phyloP scores from a whole-genome alignment of 352 stramenopile genomes.

The Pythium utonaiense region DNA sequence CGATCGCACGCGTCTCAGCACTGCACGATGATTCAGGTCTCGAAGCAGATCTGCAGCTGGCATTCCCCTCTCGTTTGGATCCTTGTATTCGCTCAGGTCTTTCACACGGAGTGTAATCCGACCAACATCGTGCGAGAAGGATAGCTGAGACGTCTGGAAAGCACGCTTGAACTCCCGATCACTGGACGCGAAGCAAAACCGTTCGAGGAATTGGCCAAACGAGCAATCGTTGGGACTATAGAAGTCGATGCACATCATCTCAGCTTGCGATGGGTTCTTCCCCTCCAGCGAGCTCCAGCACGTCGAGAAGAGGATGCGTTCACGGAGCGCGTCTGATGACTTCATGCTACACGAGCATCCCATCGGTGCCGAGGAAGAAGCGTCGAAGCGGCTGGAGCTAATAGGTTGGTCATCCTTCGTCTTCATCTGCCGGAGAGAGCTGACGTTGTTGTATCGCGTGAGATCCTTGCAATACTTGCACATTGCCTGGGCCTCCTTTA shows the following conservation, averaged over 20 bases:
- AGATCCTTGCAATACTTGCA: constrained; percentile 84
- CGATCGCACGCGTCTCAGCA: constrained; percentile 58
- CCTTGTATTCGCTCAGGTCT: constrained; percentile 66
- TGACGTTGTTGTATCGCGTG: constrained; percentile 84
- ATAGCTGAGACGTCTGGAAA: constrained; percentile 76
- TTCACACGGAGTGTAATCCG: constrained; percentile 72
- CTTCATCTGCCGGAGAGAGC: constrained; percentile 55
- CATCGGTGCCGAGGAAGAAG: constrained; percentile 15
- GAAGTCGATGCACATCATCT: constrained; percentile 89
- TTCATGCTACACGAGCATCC: constrained; percentile 64
- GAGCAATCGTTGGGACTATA: constrained; percentile 84
- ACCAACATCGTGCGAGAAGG: constrained; percentile 79
- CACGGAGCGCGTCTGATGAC: constrained; percentile 49
- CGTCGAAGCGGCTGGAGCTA: constrained; percentile 7
- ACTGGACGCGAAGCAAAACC: constrained; percentile 72
- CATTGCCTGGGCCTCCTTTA: constrained; percentile 79
- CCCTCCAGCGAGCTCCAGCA: constrained; percentile 82
- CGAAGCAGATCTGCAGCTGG: constrained; percentile 50
- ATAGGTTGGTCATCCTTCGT: constrained; percentile 21
- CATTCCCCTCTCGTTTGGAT: constrained; percentile 47
- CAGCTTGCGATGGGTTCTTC: constrained; percentile 71
- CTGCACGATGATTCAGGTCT: constrained; percentile 56
- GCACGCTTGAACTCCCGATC: constrained; percentile 74
- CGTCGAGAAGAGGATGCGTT: constrained; percentile 79
- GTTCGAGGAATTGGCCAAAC: constrained; percentile 75